Conservation (phyloP, 257 asterid species). For the Solanum bulbocastanum region DNA sequence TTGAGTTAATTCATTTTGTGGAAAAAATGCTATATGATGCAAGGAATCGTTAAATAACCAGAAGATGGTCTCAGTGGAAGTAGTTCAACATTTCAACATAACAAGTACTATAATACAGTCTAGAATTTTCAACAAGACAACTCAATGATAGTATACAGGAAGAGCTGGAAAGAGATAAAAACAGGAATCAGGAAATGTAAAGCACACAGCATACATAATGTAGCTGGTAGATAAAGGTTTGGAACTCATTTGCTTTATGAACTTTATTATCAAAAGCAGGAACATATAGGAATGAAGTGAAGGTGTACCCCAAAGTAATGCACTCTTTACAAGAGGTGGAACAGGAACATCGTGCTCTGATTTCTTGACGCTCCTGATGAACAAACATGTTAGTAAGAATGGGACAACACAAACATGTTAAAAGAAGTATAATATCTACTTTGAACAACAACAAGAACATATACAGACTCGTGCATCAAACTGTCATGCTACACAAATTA, state of each 20-base stretch:
- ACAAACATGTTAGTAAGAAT: not conserved
- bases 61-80: not conserved
- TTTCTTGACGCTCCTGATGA: conserved; percentile 61
- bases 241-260: not conserved
- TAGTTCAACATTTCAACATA: not conserved
- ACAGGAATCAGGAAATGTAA: not conserved
- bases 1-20: not conserved
- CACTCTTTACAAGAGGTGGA: conserved; percentile 92
- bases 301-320: conserved; percentile 85
- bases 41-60: not conserved
- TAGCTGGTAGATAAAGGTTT: not conserved
- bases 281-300: conserved; percentile 5
- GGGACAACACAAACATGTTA: not conserved
- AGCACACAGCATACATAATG: not conserved
- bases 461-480: not conserved
- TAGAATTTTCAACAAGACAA: not conserved
- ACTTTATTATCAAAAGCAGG: not conserved
- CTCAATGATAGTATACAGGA: not conserved
- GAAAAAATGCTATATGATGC: not conserved
- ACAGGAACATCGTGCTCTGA: conserved; percentile 91
- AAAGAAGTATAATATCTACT: not conserved
- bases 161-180: not conserved
- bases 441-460: not conserved
- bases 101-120: not conserved
- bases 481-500: not conserved